These are phyloP conservation scores for Pythium angustatum DNA, from an alignment of 352 stramenopile species.

Conservation along the genomic window DNA sequence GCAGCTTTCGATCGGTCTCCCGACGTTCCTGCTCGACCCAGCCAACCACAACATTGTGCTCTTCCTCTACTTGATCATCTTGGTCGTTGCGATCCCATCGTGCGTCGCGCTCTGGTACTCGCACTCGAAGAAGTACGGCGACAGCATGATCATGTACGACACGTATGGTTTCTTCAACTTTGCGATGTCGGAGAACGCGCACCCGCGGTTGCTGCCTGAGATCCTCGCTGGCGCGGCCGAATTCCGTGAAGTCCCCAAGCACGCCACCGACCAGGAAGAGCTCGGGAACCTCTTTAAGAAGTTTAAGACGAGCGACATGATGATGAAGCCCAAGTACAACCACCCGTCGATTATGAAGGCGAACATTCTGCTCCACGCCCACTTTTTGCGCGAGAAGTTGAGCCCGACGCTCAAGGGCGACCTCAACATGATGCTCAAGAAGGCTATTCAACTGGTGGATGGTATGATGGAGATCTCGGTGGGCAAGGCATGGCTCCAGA, in stretches of 20 bases:
- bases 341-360: conserved; percentile 83
- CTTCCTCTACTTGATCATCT: conserved; percentile 97
- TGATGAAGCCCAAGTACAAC: conserved; percentile 86
- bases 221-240: conserved; percentile 90
- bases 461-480: conserved; percentile 99
- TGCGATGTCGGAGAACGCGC: conserved; percentile 93
- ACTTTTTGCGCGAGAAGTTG: conserved; percentile 92
- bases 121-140: conserved; percentile 97
- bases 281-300: conserved; percentile 68
- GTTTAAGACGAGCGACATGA: conserved; percentile 78
- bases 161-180: conserved; percentile 99
- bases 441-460: conserved; percentile 95
- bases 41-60: conserved; percentile 98
- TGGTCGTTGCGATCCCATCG: conserved; percentile 98
- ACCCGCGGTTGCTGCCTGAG: conserved; percentile 95
- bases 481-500: conserved; percentile 94
- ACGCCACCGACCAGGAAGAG: conserved; percentile 62
- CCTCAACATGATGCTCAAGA: conserved; percentile 95
- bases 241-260: conserved; percentile 85
- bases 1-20: conserved; percentile 95
- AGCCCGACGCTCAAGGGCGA: conserved; percentile 76
- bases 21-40: conserved; percentile 96
- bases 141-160: conserved; percentile 99
- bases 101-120: conserved; percentile 95
- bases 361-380: conserved; percentile 93